phyloP scores from a whole-genome alignment of 2,329 filamentous ascomycete genomes.

The Ophiostoma triangulosporum region DNA sequence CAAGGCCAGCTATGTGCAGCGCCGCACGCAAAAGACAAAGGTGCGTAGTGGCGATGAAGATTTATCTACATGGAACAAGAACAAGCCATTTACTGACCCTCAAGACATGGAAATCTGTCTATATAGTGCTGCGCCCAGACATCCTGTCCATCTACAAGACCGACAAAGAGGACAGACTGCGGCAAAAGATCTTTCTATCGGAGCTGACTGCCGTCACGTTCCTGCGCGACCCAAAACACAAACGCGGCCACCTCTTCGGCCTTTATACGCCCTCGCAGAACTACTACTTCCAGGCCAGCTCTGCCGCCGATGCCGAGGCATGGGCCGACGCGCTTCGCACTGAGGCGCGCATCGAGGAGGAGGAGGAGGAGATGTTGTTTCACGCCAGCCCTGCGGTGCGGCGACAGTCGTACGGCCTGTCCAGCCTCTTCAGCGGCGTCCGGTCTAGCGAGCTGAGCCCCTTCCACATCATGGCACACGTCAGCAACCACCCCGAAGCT shows the following conservation, averaged over 20 bases:
- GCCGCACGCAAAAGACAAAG: conserved; percentile 89
- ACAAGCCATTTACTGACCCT: conserved; percentile 15
- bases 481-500: conserved; percentile 10
- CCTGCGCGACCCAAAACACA: conserved; percentile 79
- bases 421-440: conserved; percentile 4
- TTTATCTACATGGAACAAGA: too few relatives aligned
- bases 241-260: conserved; percentile 76
- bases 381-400: conserved; percentile 48
- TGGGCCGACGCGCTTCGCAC: conserved; percentile 76
- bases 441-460: conserved; percentile 6
- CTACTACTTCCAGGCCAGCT: conserved; percentile 73
- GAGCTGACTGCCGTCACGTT: conserved; percentile 85
- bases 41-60: too few relatives aligned
- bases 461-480: background rate
- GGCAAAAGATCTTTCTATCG: conserved; percentile 74
- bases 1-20: conserved; percentile 75
- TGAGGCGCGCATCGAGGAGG: conserved; percentile 74
- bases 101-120: conserved; percentile 80
- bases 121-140: conserved; percentile 80
- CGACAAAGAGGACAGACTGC: conserved; percentile 75
- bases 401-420: conserved; percentile 29
- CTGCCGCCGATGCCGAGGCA: conserved; percentile 60
- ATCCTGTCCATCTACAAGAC: conserved; percentile 88
- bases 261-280: conserved; percentile 85
- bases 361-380: conserved; percentile 74